Evolutionary conservation across 129 eudicot genomes (phyloP).

Genomic region (Tanacetum coccineum): DNA sequence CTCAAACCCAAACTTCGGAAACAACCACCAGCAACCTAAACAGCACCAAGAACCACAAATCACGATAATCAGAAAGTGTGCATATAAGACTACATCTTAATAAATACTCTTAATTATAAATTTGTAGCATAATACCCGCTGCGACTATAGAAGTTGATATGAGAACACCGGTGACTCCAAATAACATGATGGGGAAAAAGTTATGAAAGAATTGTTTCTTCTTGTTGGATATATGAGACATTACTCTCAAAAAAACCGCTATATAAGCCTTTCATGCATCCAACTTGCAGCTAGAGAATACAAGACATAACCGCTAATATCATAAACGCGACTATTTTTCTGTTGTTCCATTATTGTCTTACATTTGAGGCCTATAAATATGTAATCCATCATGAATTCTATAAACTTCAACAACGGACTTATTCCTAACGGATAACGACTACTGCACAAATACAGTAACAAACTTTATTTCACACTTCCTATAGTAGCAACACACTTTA

Average conservation of each 20-base stretch:
- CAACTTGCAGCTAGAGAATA: too few relatives aligned
- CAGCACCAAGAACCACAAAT: constrained; percentile 3
- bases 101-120: neutral
- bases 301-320: too few relatives aligned
- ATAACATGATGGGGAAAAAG: constrained; percentile 79
- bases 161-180: constrained; percentile 81
- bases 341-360: too few relatives aligned
- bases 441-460: too few relatives aligned
- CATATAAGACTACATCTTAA: neutral
- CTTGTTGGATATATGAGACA: too few relatives aligned
- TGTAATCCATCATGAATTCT: too few relatives aligned
- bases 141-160: constrained; percentile 69
- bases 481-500: neutral
- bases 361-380: too few relatives aligned
- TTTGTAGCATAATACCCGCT: constrained; percentile 45
- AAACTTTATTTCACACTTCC: neutral
- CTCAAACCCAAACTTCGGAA: constrained; percentile 57
- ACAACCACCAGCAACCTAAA: constrained; percentile 77
- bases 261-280: too few relatives aligned
- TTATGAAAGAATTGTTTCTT: constrained; percentile 94
- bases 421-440: neutral
- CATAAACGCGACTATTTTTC: too few relatives aligned
- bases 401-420: too few relatives aligned
- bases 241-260: too few relatives aligned
- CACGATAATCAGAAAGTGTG: neutral